These are phyloP conservation scores for Saccharomyces hybrid DNA, from an alignment of 1,139 yeast species.

Conservation along the genomic window DNA sequence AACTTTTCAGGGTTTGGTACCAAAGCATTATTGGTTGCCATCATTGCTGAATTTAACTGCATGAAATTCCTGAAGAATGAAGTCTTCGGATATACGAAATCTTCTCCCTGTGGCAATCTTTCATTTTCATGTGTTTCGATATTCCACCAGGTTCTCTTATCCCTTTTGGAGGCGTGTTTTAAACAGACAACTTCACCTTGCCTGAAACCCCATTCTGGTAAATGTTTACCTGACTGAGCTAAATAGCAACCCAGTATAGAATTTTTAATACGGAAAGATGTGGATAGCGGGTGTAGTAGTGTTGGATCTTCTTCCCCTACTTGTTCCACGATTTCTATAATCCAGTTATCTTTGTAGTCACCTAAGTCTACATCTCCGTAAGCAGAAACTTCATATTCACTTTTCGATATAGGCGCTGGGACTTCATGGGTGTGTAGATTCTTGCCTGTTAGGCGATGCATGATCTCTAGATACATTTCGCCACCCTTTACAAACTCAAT, in stretches of 20 bases:
- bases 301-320: conserved; percentile 57
- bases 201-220: conserved; percentile 98
- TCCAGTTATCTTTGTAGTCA: conserved; percentile 90
- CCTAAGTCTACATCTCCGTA: conserved; percentile 85
- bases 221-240: conserved; percentile 66
- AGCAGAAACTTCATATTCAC: conserved; percentile 80
- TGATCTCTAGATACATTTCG: conserved; percentile 55
- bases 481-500: conserved; percentile 62
- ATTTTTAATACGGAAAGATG: conserved; percentile 73
- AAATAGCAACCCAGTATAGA: conserved; percentile 72
- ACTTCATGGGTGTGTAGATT: conserved; percentile 85
- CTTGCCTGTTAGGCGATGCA: conserved; percentile 77
- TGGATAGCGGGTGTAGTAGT: conserved; percentile 79
- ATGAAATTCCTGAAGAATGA: conserved; percentile 81
- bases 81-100: conserved; percentile 74
- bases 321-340: conserved; percentile 78
- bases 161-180: conserved; percentile 67
- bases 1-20: conserved; percentile 88
- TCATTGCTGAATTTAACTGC: conserved; percentile 93
- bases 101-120: conserved; percentile 56
- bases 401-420: conserved; percentile 65
- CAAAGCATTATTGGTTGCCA: conserved; percentile 96
- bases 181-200: conserved; percentile 94
- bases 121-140: conserved; percentile 78
- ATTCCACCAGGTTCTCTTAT: conserved; percentile 98